Conservation (phyloP, 805 yeast genomes). For the Saccharomyces mikatae region DNA sequence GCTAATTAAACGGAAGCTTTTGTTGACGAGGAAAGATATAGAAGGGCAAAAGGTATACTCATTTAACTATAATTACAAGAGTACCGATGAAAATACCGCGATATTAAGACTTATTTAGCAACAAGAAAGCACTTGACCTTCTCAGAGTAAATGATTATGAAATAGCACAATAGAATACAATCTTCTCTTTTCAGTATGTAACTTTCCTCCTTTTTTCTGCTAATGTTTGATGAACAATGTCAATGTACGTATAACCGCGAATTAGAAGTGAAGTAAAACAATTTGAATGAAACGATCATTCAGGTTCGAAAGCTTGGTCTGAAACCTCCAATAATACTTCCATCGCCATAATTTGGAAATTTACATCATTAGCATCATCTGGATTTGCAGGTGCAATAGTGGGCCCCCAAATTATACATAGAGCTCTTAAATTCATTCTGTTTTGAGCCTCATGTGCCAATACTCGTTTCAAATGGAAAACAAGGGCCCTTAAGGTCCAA, state of each 20-base stretch:
- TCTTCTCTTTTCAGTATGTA: not conserved
- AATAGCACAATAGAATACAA: not conserved
- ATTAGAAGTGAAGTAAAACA: not conserved
- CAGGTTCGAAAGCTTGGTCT: constrained; percentile 69
- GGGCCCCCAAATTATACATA: constrained; percentile 95
- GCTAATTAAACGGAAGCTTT: not conserved
- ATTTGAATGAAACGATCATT: constrained; percentile 13
- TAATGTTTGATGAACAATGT: not conserved
- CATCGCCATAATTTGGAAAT: constrained; percentile 65
- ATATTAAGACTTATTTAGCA: not conserved
- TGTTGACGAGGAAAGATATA: not conserved
- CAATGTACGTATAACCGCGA: not conserved
- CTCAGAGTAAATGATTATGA: not conserved
- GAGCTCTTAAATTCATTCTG: constrained; percentile 72
- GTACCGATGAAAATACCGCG: not conserved
- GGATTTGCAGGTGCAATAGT: constrained; percentile 64
- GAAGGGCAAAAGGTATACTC: not conserved
- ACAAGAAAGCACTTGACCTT: not conserved
- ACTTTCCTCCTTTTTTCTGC: not conserved
- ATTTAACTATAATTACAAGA: constrained; percentile 1
- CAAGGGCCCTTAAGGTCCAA: constrained; percentile 76
- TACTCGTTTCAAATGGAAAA: constrained; percentile 78
- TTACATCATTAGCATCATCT: constrained; percentile 63
- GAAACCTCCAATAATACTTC: constrained; percentile 82
- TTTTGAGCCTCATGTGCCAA: constrained; percentile 53